A percentile compares a stretch with the other conserved stretches of the same genome.
Evolutionary conservation across 2,329 filamentous ascomycete genomes (phyloP).

Genomic region (Aspergillus proliferans): DNA sequence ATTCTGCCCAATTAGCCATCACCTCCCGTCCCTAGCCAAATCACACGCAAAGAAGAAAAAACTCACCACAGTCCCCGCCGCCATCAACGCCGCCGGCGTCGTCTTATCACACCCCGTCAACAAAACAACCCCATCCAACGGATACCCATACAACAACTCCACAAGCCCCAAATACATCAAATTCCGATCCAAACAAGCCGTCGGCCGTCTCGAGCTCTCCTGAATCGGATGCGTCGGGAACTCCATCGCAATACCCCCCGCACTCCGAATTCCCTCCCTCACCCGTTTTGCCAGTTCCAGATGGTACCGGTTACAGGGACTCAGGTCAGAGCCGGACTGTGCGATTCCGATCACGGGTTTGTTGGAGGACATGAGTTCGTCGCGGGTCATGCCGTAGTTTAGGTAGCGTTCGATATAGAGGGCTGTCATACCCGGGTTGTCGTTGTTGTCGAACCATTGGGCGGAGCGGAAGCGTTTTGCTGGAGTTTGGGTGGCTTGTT

Average conservation of each 20-base stretch:
- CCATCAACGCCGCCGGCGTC: conserved; percentile 48
- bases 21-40: background rate
- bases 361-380: conserved; percentile 42
- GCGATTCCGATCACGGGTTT: conserved; percentile 50
- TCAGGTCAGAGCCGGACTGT: conserved; percentile 47
- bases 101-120: conserved; percentile 51
- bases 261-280: conserved; percentile 45
- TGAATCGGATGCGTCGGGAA: conserved; percentile 50
- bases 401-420: conserved; percentile 48
- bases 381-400: conserved; percentile 45
- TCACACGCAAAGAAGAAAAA: background rate
- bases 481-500: conserved; percentile 6
- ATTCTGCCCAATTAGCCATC: conserved; percentile 28
- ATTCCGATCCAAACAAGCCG: conserved; percentile 47
- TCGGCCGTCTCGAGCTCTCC: conserved; percentile 43
- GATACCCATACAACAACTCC: conserved; percentile 45
- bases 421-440: conserved; percentile 40
- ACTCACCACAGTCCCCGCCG: conserved; percentile 44
- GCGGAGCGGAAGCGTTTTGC: conserved; percentile 34
- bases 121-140: conserved; percentile 47
- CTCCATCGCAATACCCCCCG: conserved; percentile 47
- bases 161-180: conserved; percentile 45
- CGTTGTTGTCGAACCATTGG: conserved; percentile 41
- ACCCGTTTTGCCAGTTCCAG: conserved; percentile 46
- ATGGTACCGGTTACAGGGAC: conserved; percentile 48